These are phyloP conservation scores for Geotrichum klebahnii DNA, from an alignment of 1,139 yeast species.

Conservation along the genomic window DNA sequence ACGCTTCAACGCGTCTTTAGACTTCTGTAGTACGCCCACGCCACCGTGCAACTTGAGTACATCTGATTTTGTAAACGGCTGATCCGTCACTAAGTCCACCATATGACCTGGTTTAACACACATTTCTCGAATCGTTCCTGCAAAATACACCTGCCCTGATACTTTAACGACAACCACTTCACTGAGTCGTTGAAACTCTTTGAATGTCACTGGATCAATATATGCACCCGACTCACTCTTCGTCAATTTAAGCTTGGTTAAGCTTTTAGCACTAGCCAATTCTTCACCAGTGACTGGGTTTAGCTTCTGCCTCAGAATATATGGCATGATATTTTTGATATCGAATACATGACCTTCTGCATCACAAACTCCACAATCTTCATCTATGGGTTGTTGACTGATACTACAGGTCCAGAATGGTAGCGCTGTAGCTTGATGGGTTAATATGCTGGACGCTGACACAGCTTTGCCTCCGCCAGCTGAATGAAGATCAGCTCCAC, in stretches of 20 bases:
- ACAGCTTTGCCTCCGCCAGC: conserved; percentile 30
- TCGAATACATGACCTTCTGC: conserved; percentile 38
- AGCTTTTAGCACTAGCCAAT: conserved; percentile 27
- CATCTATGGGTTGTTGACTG: conserved; percentile 37
- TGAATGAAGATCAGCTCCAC: conserved; percentile 33
- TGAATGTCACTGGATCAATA: conserved; percentile 39
- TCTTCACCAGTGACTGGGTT: conserved; percentile 39
- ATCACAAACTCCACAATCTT: conserved; percentile 35
- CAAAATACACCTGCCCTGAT: conserved; percentile 38
- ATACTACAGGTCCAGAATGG: conserved; percentile 41
- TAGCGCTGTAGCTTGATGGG: conserved; percentile 25
- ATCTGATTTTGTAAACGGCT: conserved; percentile 34
- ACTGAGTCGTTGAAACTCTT: conserved; percentile 34
- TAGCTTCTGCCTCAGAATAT: conserved; percentile 32
- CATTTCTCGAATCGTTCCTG: conserved; percentile 35
- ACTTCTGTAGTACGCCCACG: conserved; percentile 26
- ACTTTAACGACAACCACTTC: conserved; percentile 36
- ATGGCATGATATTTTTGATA: conserved; percentile 36
- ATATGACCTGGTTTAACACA: conserved; percentile 35
- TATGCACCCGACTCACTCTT: conserved; percentile 33
- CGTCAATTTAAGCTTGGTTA: conserved; percentile 34
- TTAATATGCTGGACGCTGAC: conserved; percentile 15
- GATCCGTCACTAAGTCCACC: conserved; percentile 38
- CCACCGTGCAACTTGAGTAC: conserved; percentile 35
- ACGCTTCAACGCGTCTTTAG: conserved; percentile 15